A percentile compares a stretch with the other conserved stretches of the same genome.
Evolutionary conservation across 1,284 basidiomycete species (phyloP).

Genomic region (Anthracocystis setariae): DNA sequence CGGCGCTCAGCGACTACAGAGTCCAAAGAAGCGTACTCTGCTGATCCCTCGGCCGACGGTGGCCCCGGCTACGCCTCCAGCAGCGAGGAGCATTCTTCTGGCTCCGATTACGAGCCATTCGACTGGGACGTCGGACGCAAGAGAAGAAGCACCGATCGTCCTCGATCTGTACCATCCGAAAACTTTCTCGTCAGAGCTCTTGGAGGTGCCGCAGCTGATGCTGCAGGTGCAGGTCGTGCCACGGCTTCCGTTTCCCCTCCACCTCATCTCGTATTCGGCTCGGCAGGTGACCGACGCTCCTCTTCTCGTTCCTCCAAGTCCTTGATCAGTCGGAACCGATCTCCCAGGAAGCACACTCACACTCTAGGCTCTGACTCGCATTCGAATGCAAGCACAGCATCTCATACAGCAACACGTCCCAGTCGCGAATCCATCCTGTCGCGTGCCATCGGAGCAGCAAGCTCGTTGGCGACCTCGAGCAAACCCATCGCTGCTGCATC

Average conservation of each 20-base stretch:
- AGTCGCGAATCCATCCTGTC: conserved; percentile 25
- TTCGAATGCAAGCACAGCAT: background rate
- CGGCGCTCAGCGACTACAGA: conserved; percentile 36
- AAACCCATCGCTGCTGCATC: background rate
- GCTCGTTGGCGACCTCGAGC: conserved; percentile 12
- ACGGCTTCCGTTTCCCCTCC: conserved; percentile 18
- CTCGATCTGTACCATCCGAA: conserved; percentile 18
- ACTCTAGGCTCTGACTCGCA: conserved; percentile 17
- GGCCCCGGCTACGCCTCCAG: conserved; percentile 33
- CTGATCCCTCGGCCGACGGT: conserved; percentile 44
- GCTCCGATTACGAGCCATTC: conserved; percentile 48
- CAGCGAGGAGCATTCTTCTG: conserved; percentile 38
- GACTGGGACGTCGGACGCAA: conserved; percentile 52
- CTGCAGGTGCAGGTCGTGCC: conserved; percentile 5
- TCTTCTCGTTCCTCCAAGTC: conserved; percentile 15
- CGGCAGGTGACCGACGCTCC: conserved; percentile 6
- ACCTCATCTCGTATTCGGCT: conserved; percentile 2
- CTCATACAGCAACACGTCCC: conserved; percentile 8
- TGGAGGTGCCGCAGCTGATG: conserved; percentile 6
- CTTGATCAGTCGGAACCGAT: conserved; percentile 5
- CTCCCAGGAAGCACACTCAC: conserved; percentile 18
- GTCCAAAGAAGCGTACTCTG: conserved; percentile 51
- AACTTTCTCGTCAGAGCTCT: conserved; percentile 8
- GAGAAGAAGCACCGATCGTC: conserved; percentile 30
- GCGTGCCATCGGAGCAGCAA: conserved; percentile 22